Percentiles rank a stretch among this genome's conserved stretches.
phyloP scores from a whole-genome alignment of 2,329 filamentous ascomycete genomes.

The Botrytis byssoidea region DNA sequence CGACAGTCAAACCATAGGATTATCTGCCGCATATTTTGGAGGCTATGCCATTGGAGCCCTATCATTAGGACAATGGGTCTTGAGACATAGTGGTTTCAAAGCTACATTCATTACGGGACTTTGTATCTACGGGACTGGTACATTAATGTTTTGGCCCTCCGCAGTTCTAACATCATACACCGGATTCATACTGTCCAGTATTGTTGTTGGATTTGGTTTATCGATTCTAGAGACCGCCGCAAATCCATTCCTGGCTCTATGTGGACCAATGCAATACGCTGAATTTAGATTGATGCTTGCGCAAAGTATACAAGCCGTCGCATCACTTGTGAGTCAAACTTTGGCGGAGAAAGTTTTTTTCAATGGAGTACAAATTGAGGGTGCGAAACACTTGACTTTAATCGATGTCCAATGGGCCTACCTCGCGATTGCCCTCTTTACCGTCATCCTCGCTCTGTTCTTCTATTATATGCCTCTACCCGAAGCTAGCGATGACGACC shows the following conservation, averaged over 20 bases:
- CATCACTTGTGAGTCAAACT: slow-evolving; percentile 68
- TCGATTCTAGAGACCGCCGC: slow-evolving; percentile 77
- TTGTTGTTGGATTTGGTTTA: slow-evolving; percentile 75
- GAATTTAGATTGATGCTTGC: slow-evolving; percentile 74
- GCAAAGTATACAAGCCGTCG: slow-evolving; percentile 74
- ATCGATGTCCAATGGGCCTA: slow-evolving; percentile 83
- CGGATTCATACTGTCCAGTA: slow-evolving; percentile 71
- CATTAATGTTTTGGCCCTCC: slow-evolving; percentile 85
- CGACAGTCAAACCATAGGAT: slow-evolving; percentile 60
- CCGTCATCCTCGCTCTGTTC: slow-evolving; percentile 66
- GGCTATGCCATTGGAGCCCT: slow-evolving; percentile 70
- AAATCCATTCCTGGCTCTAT: slow-evolving; percentile 71
- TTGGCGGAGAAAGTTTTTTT: slow-evolving; percentile 76
- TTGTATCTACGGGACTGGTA: slow-evolving; percentile 70
- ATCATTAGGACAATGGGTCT: slow-evolving; percentile 66
- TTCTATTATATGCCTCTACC: slow-evolving; percentile 68
- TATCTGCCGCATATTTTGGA: slow-evolving; percentile 70
- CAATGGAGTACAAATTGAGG: slow-evolving; percentile 46
- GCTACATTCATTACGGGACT: slow-evolving; percentile 77
- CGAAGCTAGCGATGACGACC: slow-evolving; percentile 52
- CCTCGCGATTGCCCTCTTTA: slow-evolving; percentile 74
- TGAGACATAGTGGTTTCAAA: slow-evolving; percentile 73
- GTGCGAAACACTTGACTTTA: slow-evolving; percentile 49
- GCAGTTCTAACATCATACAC: slow-evolving; percentile 71
- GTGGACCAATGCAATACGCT: slow-evolving; percentile 69